Conservation (phyloP, 1,284 basidiomycete species). For the Puccinia hordei region DNA sequence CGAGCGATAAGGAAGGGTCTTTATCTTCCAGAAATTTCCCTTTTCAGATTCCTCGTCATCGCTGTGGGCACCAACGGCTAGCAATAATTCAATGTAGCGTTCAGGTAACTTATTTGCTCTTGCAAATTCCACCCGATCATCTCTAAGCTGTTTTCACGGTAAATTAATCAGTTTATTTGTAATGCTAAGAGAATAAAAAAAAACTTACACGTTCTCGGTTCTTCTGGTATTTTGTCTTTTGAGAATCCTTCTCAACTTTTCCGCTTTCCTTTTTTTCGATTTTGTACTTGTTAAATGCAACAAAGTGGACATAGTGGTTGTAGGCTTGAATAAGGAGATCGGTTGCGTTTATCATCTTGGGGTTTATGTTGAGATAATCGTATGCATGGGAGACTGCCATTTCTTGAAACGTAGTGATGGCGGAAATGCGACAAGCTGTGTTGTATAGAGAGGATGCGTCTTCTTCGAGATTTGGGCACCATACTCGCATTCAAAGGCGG, state of each 20-base stretch:
- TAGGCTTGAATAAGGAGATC: slow-evolving; percentile 6
- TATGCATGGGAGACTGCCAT: neutral
- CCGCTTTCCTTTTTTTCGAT: slow-evolving; percentile 17
- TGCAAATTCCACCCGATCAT: neutral
- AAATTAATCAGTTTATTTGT: too few species aligned
- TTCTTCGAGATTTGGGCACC: slow-evolving; percentile 27
- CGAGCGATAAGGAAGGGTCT: too few species aligned
- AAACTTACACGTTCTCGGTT: slow-evolving; percentile 8
- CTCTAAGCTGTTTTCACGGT: slow-evolving; percentile 1
- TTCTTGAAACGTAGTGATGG: slow-evolving; percentile 21
- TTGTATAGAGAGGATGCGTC: neutral
- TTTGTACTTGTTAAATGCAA: slow-evolving; percentile 7
- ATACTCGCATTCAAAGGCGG: neutral
- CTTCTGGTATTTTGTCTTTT: neutral
- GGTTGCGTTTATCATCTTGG: neutral
- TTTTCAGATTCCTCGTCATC: slow-evolving; percentile 21
- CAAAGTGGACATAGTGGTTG: slow-evolving; percentile 36
- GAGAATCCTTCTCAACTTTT: neutral
- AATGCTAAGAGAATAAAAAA: slow-evolving; percentile 1
- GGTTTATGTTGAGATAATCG: slow-evolving; percentile 30
- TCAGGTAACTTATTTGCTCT: slow-evolving; percentile 8
- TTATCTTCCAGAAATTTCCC: too few species aligned
- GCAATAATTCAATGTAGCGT: slow-evolving; percentile 4
- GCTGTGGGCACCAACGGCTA: slow-evolving; percentile 14
- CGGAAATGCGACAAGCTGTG: slow-evolving; percentile 13